Evolutionary conservation across 352 stramenopile species (phyloP).

Genomic region (Globisporangium abappressorium): DNA sequence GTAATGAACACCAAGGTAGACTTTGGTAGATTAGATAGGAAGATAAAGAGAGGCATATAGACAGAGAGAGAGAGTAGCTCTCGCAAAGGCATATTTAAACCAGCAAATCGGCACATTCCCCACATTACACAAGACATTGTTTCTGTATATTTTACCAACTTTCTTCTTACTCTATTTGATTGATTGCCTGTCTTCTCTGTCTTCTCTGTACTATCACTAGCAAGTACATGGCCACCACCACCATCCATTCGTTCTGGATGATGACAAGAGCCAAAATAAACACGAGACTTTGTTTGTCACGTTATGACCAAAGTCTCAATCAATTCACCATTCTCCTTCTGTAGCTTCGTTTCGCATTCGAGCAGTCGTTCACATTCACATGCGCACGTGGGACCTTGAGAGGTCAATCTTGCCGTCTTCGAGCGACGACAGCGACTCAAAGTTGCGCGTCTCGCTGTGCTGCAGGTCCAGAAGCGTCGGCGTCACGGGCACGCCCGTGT

Average conservation of each 20-base stretch:
- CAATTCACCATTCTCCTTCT: not conserved
- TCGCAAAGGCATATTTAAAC: not conserved
- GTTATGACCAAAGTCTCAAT: not conserved
- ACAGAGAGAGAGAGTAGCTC: not conserved
- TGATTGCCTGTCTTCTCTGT: not conserved
- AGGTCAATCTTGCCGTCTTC: constrained; percentile 31
- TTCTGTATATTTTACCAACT: constrained; percentile 1
- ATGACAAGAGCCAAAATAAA: not conserved
- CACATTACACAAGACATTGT: not conserved
- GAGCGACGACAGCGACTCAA: constrained; percentile 42
- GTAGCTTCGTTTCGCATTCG: not conserved
- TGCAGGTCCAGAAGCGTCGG: constrained; percentile 16
- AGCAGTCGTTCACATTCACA: constrained; percentile 18
- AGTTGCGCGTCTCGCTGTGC: constrained; percentile 30
- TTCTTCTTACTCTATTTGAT: not conserved
- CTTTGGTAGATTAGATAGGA: not conserved
- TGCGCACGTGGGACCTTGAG: constrained; percentile 27
- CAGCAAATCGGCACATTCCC: too few species aligned
- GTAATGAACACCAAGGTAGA: not conserved
- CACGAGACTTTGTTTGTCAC: not conserved
- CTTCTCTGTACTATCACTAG: not conserved
- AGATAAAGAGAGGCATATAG: not conserved
- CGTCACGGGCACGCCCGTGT: constrained; percentile 13
- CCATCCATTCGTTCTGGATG: not conserved
- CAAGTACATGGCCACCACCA: not conserved